These are phyloP conservation scores for Castanospermum australe DNA, from an alignment of 306 rosid genomes.

Conservation along the genomic window DNA sequence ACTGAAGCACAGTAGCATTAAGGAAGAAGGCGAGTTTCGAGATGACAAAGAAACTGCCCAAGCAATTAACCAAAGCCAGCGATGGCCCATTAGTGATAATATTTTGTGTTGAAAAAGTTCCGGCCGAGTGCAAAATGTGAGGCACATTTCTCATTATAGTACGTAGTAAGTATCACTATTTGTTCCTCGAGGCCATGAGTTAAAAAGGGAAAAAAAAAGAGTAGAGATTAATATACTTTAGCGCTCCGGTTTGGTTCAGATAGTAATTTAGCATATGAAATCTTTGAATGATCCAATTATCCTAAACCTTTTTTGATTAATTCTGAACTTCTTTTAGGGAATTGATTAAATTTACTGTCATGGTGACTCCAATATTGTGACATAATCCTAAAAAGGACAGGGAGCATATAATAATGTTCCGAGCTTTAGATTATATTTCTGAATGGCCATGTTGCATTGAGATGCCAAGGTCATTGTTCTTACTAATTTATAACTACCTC, in stretches of 20 bases:
- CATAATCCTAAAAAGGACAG: neutral
- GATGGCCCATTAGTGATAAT: neutral
- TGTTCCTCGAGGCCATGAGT: neutral
- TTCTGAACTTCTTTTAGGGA: conserved; percentile 2
- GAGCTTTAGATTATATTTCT: neutral
- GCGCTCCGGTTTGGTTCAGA: conserved; percentile 17
- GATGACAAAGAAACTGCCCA: conserved; percentile 17
- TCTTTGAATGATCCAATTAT: conserved; percentile 1
- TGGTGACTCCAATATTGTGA: neutral
- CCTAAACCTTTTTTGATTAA: conserved; percentile 14
- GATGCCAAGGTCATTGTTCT: neutral
- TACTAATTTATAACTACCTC: neutral
- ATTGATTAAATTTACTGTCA: neutral
- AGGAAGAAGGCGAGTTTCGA: conserved; percentile 33
- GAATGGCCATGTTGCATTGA: neutral
- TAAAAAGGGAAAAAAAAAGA: neutral
- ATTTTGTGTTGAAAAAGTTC: neutral
- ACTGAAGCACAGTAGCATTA: conserved; percentile 20
- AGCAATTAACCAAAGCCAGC: conserved; percentile 6
- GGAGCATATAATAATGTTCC: neutral
- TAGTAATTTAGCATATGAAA: neutral
- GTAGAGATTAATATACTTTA: neutral
- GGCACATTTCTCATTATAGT: conserved; percentile 29
- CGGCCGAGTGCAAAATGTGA: neutral
- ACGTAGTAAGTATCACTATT: neutral